Percentiles rank a stretch among this genome's conserved stretches.
These are phyloP conservation scores for Fusarium sp. DNA, from an alignment of 2,329 filamentous ascomycete genomes.

Conservation along the genomic window DNA sequence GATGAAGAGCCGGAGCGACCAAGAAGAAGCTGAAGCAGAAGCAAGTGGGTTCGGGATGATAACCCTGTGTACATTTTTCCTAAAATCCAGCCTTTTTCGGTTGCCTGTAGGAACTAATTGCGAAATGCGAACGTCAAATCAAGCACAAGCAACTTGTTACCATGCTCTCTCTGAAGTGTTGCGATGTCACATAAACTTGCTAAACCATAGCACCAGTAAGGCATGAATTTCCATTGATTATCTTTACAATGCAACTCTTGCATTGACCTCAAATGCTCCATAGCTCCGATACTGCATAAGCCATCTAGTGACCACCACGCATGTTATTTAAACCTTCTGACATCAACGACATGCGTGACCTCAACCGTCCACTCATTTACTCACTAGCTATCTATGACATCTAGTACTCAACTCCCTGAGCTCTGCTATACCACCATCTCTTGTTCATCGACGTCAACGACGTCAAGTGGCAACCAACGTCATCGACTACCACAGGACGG, in stretches of 20 bases:
- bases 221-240: neutral
- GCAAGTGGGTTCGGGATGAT: conserved; percentile 41
- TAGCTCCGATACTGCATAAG: neutral
- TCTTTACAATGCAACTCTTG: neutral
- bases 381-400: neutral
- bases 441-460: conserved; percentile 13
- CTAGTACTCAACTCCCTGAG: neutral
- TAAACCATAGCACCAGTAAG: neutral
- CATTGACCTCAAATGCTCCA: neutral
- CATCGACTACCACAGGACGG: conserved; percentile 15
- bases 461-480: conserved; percentile 31
- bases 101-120: conserved; percentile 49
- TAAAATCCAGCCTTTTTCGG: conserved; percentile 45
- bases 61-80: conserved; percentile 55
- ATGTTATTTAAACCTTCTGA: neutral
- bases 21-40: conserved; percentile 22
- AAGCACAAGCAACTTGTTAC: conserved; percentile 38
- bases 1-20: conserved; percentile 12
- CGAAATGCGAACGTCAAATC: conserved; percentile 46
- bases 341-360: conserved; percentile 2
- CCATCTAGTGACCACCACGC: neutral
- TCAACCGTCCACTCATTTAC: neutral
- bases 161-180: neutral
- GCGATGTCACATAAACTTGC: neutral
- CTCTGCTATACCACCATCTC: neutral